phyloP scores from a whole-genome alignment of 176 grass and related monocot species.

The Eleusine indica region DNA sequence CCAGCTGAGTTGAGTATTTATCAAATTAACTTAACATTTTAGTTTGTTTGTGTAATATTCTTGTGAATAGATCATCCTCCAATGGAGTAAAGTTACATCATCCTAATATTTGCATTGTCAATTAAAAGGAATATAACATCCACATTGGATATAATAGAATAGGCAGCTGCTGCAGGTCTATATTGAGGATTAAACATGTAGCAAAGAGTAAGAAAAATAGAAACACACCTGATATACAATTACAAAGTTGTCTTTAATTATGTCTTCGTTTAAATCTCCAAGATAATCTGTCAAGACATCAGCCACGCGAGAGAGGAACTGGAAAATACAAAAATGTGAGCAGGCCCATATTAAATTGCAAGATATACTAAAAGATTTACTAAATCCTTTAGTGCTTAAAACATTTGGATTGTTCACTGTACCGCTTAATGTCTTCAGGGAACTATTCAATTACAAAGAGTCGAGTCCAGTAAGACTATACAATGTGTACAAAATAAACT shows the following conservation, averaged over 20 bases:
- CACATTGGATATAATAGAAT: neutral
- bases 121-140: neutral
- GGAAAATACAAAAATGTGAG: constrained; percentile 27
- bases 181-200: neutral
- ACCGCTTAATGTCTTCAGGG: neutral
- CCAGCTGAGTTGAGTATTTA: neutral
- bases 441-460: neutral
- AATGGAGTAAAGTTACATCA: constrained; percentile 1
- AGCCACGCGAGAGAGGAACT: constrained; percentile 84
- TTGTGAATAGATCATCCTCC: neutral
- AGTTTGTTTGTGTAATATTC: neutral
- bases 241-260: constrained; percentile 95
- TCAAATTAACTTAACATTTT: neutral
- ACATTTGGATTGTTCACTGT: neutral
- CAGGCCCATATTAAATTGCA: neutral
- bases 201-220: constrained; percentile 5
- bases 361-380: neutral
- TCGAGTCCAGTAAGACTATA: neutral
- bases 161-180: neutral
- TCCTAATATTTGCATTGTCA: neutral
- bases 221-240: constrained; percentile 85
- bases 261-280: constrained; percentile 83
- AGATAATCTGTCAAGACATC: constrained; percentile 89
- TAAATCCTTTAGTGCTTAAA: neutral
- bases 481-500: neutral